phyloP scores from a whole-genome alignment of 768 basidiomycete species.

The Phylloporus sp. region DNA sequence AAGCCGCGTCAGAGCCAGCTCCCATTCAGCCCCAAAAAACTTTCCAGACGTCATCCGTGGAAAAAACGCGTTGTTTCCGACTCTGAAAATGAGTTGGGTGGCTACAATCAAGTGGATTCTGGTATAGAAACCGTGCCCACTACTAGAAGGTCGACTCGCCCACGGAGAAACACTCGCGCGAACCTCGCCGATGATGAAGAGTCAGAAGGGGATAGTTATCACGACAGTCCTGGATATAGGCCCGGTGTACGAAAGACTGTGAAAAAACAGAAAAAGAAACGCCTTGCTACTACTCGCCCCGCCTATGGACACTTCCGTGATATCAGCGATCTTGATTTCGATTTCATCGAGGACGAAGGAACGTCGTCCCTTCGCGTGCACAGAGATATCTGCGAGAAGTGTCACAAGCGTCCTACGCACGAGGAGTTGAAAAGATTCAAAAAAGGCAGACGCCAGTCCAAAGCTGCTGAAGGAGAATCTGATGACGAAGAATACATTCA shows the following conservation, averaged over 20 bases:
- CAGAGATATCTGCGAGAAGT: conserved; percentile 68
- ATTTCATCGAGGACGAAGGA: conserved; percentile 53
- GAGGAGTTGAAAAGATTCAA: conserved; percentile 43
- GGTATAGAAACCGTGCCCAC: conserved; percentile 20
- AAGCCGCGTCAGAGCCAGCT: conserved; percentile 33
- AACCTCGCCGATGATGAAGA: conserved; percentile 31
- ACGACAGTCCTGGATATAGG: conserved; percentile 22
- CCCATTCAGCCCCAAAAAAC: conserved; percentile 69
- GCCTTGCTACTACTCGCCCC: conserved; percentile 38
- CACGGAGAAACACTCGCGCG: conserved; percentile 37
- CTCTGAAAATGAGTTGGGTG: conserved; percentile 41
- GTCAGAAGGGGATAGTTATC: conserved; percentile 34
- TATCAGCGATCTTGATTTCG: conserved; percentile 38
- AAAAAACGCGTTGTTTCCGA: conserved; percentile 25
- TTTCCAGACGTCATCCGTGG: conserved; percentile 34
- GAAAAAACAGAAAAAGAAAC: conserved; percentile 27
- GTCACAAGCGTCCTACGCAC: conserved; percentile 58
- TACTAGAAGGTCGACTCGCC: conserved; percentile 48
- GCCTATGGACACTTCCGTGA: conserved; percentile 48
- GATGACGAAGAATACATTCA: conserved; percentile 50
- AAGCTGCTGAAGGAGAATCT: conserved; percentile 42
- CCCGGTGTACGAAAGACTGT: background rate
- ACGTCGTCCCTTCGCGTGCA: conserved; percentile 55
- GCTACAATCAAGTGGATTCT: conserved; percentile 34
- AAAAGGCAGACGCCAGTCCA: conserved; percentile 37